phyloP scores from a whole-genome alignment of 345 rosid species.

The Schrenkiella parvula region DNA sequence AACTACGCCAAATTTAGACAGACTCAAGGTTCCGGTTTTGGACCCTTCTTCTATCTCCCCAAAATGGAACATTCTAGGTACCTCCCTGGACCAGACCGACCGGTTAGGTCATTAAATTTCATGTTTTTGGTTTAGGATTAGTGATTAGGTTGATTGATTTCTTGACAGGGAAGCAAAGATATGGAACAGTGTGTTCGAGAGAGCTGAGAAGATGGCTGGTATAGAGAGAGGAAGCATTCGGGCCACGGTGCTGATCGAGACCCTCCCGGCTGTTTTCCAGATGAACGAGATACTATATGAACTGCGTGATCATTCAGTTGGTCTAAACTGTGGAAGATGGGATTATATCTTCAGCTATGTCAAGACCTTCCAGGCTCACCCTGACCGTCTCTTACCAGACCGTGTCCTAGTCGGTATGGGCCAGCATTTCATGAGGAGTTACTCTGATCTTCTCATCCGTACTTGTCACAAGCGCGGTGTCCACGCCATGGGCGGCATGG shows the following conservation, averaged over 20 bases:
- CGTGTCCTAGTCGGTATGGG: constrained; percentile 80
- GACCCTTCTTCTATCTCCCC: constrained; percentile 95
- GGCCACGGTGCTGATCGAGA: constrained; percentile 84
- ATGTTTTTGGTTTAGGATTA: background rate
- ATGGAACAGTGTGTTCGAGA: constrained; percentile 87
- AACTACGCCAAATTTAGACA: constrained; percentile 59
- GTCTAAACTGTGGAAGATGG: constrained; percentile 94
- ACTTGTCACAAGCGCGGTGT: constrained; percentile 87
- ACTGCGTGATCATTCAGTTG: constrained; percentile 78
- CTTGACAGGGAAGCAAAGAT: constrained; percentile 83
- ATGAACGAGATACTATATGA: constrained; percentile 94
- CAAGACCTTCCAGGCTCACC: constrained; percentile 87
- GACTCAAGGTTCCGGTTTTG: constrained; percentile 71
- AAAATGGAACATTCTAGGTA: constrained; percentile 96
- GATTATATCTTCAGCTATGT: constrained; percentile 94
- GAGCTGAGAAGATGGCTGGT: constrained; percentile 78
- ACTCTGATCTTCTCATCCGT: constrained; percentile 83
- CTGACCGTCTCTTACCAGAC: constrained; percentile 75
- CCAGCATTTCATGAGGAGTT: constrained; percentile 92
- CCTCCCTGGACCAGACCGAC: background rate
- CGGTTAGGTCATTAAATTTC: background rate
- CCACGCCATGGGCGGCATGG: constrained; percentile 99
- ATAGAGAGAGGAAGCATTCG: constrained; percentile 85
- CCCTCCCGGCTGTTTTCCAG: constrained; percentile 88
- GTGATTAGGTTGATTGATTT: background rate